phyloP scores from a whole-genome alignment of 345 rosid genomes.

The Citrus medica region DNA sequence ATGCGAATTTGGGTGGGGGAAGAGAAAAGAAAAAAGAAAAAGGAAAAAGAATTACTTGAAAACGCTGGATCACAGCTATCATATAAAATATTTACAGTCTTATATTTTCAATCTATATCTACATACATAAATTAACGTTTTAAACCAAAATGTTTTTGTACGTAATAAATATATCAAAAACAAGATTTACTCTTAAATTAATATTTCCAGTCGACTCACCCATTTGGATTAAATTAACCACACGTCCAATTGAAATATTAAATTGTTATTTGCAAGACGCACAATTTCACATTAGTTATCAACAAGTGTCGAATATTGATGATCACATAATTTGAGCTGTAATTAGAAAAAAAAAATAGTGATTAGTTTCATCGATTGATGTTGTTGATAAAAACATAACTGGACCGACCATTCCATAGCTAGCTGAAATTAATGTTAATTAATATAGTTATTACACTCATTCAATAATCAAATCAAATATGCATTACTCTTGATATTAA shows the following conservation, averaged over 20 bases:
- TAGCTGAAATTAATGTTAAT: background rate
- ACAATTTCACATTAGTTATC: background rate
- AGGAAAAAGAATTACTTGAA: too few relatives aligned
- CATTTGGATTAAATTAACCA: background rate
- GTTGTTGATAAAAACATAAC: background rate
- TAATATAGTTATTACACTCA: too few relatives aligned
- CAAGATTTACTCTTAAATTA: background rate
- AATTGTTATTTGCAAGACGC: background rate
- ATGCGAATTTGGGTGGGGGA: too few relatives aligned
- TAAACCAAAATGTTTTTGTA: too few relatives aligned
- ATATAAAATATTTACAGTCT: too few relatives aligned
- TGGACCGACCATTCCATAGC: constrained; percentile 5
- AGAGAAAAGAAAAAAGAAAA: too few relatives aligned
- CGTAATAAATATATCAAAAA: too few relatives aligned
- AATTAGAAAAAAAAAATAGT: background rate
- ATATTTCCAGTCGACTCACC: background rate
- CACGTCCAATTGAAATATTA: background rate
- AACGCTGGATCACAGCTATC: too few relatives aligned
- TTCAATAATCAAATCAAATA: too few relatives aligned
- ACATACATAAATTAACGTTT: too few relatives aligned
- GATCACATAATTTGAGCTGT: background rate
- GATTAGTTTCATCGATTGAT: background rate
- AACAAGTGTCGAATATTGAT: background rate
- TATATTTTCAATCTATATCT: too few relatives aligned
- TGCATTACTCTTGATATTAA: background rate